Evolutionary conservation across 2,329 filamentous ascomycete species (phyloP).

Genomic region (Aspergillus brasiliensis): DNA sequence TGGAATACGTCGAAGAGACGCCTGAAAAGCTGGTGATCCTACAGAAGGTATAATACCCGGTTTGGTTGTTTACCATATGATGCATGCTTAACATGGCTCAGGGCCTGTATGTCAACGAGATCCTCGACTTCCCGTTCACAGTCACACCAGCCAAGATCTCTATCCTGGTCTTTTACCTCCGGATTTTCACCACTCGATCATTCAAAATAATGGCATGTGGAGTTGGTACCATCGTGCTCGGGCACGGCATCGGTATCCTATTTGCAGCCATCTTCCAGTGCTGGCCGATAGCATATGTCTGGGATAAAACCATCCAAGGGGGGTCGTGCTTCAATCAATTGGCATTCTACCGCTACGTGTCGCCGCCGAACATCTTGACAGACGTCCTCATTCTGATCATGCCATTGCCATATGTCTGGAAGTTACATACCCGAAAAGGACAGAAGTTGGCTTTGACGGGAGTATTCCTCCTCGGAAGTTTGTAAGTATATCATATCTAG

Average conservation of each 20-base stretch:
- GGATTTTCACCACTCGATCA: constrained; percentile 23
- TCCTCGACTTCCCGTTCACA: constrained; percentile 26
- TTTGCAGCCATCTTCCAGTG: constrained; percentile 29
- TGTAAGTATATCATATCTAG: constrained; percentile 16
- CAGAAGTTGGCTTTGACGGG: constrained; percentile 24
- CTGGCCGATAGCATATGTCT: constrained; percentile 21
- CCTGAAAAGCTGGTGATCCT: constrained; percentile 15
- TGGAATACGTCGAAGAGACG: constrained; percentile 12
- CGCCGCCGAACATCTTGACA: constrained; percentile 18
- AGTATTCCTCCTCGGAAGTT: constrained; percentile 25
- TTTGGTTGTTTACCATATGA: not conserved
- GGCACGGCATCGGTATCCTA: constrained; percentile 21
- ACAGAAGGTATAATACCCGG: constrained; percentile 17
- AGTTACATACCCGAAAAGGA: constrained; percentile 11
- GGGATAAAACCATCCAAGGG: constrained; percentile 15
- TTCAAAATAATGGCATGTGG: constrained; percentile 22
- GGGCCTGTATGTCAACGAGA: constrained; percentile 20
- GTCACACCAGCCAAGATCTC: constrained; percentile 29
- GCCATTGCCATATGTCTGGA: constrained; percentile 20
- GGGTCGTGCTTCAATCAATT: constrained; percentile 24
- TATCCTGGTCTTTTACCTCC: constrained; percentile 27
- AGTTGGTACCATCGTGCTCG: constrained; percentile 22
- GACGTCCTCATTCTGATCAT: constrained; percentile 17
- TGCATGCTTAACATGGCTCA: constrained; percentile 1
- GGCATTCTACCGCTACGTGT: constrained; percentile 22